Evolutionary conservation across 2,329 filamentous ascomycete species (phyloP), one percentile per base, ranked within the genome.

Genomic region (Ceratocystis smalleyi): DNA sequence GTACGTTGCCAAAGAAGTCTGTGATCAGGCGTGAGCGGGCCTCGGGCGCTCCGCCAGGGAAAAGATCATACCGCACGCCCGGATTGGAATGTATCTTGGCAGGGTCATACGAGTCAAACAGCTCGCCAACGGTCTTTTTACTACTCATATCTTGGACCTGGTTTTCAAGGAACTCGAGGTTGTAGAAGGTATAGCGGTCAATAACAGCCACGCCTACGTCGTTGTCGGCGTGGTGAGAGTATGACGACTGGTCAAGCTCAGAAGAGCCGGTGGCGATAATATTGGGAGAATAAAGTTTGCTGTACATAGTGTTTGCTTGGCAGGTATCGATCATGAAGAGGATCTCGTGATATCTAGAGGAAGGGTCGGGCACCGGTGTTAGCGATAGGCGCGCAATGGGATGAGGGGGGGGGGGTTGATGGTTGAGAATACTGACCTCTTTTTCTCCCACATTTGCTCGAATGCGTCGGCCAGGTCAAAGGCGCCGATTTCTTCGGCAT

Each of bases 261-360:
- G 89, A 95, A 40, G 89, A 95, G n/a, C 94, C 94, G 0, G 95
- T 99, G 0, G 94, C 94, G 71, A 99, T 91, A 71, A 99, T 96
- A 72, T 97, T 97, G 59, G 92, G 92, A 4, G 91, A 95, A 78
- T 99, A 99, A 72, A 99, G 89, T 70, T 96, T 92, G 73, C 86
- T 92, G 77, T 96, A 99, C 91, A 99, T 96, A 40, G 94, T 99
- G 74, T 99, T 99, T 64, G 94, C 94, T 77, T 99, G 94, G 77
- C 94, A 99, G 0, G 94, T 99, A 74, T 99, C 94, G 75, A 99
- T 99, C 94, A 99, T 99, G 79, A 99, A 99, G 65, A 99, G 83
- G 69, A 99, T 85, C 75, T 99, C 94, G 74, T 97, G 89, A 75
- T 97, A 99, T 73, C 86, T 88, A 68, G 45, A 17, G 22, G 19